Conservation (phyloP, 768 basidiomycete species). For the Mycena maculata region DNA sequence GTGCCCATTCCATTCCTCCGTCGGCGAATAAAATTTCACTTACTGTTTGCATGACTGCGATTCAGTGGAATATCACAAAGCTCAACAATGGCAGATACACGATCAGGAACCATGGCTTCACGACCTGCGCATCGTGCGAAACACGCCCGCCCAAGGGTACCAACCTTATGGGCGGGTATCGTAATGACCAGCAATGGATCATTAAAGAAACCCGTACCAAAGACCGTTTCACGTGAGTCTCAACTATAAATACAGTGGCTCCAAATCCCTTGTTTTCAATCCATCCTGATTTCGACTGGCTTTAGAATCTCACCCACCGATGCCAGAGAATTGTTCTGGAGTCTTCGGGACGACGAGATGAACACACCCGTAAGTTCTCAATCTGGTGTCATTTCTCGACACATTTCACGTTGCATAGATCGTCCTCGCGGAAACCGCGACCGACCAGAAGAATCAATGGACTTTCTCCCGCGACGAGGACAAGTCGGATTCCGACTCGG, state of each 20-base stretch:
- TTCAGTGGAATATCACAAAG: neutral
- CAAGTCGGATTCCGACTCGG: too few species aligned
- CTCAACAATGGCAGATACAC: neutral
- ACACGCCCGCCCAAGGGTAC: neutral
- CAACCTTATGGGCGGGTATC: neutral
- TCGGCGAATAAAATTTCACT: too few species aligned
- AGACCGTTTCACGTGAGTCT: neutral
- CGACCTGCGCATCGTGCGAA: neutral
- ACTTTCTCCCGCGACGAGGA: neutral
- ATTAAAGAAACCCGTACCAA: neutral
- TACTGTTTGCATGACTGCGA: neutral
- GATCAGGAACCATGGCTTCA: conserved; percentile 2
- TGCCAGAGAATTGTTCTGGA: neutral
- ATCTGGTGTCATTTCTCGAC: neutral
- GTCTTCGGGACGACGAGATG: neutral
- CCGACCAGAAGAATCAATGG: neutral
- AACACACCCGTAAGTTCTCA: neutral
- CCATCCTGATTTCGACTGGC: neutral
- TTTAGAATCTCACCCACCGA: neutral
- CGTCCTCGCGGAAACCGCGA: neutral
- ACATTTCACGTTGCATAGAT: neutral
- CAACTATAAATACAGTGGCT: neutral
- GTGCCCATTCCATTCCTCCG: neutral
- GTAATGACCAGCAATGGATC: neutral
- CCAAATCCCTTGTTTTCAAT: neutral